Percentiles rank a stretch among this genome's conserved stretches.
Conservation (phyloP, 2,329 filamentous ascomycete species). For the Allantophomopsis lycopodina region DNA sequence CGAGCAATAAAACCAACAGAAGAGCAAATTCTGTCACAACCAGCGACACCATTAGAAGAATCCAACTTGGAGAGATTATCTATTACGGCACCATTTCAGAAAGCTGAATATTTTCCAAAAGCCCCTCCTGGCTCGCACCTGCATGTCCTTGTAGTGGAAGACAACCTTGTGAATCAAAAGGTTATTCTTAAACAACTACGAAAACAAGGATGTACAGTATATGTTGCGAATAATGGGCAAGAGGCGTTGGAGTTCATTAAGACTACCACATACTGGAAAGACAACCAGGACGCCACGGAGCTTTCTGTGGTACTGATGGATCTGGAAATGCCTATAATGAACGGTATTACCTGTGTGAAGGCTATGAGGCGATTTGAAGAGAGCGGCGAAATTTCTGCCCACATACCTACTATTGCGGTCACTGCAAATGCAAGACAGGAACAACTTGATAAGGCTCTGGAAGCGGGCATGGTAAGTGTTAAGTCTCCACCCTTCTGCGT, state of each 20-base stretch:
- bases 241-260: conserved; percentile 31
- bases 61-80: neutral
- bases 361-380: conserved; percentile 46
- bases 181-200: conserved; percentile 35
- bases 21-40: neutral
- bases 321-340: conserved; percentile 59
- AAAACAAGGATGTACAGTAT: conserved; percentile 18
- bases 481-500: neutral
- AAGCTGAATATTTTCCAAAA: neutral
- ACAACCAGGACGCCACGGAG: conserved; percentile 17
- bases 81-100: neutral
- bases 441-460: conserved; percentile 10
- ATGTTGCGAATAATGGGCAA: conserved; percentile 38
- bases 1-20: neutral
- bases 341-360: conserved; percentile 50
- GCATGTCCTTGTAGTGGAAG: conserved; percentile 37
- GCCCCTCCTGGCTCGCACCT: conserved; percentile 5
- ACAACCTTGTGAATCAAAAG: conserved; percentile 45
- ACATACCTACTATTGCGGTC: conserved; percentile 18
- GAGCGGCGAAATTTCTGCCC: conserved; percentile 32
- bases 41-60: neutral
- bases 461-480: conserved; percentile 4
- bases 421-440: conserved; percentile 17
- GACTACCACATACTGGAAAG: conserved; percentile 1
- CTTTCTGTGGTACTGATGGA: conserved; percentile 56